These are phyloP conservation scores for Pyrenophora teres DNA, from an alignment of 2,329 filamentous ascomycete species.

Conservation along the genomic window DNA sequence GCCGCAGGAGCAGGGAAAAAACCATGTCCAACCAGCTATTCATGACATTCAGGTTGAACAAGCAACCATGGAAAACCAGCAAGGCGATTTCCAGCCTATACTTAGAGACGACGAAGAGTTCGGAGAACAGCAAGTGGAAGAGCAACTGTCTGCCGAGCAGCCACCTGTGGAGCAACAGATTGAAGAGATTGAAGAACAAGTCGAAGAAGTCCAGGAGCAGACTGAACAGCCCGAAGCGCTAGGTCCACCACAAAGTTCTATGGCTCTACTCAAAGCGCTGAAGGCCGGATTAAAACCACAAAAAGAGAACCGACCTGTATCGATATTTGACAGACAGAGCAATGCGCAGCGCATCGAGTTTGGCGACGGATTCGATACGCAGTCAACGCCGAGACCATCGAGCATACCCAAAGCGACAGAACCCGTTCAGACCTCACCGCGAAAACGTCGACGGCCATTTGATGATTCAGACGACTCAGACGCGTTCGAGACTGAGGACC, in stretches of 20 bases:
- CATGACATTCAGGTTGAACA: conserved; percentile 10
- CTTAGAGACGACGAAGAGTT: conserved; percentile 10
- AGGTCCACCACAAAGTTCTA: conserved; percentile 28
- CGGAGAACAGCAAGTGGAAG: neutral
- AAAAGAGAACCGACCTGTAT: conserved; percentile 43
- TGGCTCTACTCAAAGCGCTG: conserved; percentile 25
- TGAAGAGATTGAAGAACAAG: conserved; percentile 11
- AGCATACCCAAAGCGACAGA: conserved; percentile 35
- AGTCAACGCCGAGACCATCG: conserved; percentile 30
- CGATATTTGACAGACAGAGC: conserved; percentile 49
- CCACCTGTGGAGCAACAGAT: neutral
- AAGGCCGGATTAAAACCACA: conserved; percentile 26
- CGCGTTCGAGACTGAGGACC: conserved; percentile 51
- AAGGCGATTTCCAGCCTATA: conserved; percentile 10
- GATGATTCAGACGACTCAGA: conserved; percentile 30
- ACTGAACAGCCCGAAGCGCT: conserved; percentile 12
- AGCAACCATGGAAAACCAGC: conserved; percentile 7
- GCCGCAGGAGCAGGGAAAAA: conserved; percentile 12
- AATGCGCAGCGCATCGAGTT: conserved; percentile 48
- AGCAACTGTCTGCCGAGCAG: neutral
- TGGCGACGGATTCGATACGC: conserved; percentile 43
- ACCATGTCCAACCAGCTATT: conserved; percentile 2
- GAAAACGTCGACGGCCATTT: conserved; percentile 32
- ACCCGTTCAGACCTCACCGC: conserved; percentile 29
- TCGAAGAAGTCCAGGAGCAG: conserved; percentile 10